These are phyloP conservation scores for Ogataea henricii DNA, from an alignment of 805 yeast species.

Conservation along the genomic window DNA sequence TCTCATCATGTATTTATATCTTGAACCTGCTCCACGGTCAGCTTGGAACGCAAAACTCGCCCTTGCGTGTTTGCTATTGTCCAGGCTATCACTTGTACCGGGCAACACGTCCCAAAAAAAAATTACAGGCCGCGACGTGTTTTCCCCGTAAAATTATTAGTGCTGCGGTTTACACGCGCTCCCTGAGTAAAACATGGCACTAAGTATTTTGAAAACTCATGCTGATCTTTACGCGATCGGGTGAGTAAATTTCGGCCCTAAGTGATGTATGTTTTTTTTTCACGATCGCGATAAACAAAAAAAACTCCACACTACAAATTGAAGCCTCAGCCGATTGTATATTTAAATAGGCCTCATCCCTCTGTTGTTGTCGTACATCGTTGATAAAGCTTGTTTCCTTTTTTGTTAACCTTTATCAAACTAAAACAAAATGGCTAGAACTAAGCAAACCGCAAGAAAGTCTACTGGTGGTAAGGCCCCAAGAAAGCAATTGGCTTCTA, in stretches of 20 bases:
- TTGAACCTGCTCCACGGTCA: not conserved
- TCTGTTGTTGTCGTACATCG: not conserved
- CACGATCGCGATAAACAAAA: conserved; percentile 11
- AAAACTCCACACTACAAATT: conserved; percentile 1
- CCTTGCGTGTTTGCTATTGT: conserved; percentile 3
- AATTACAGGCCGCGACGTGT: conserved; percentile 13
- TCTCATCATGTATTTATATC: conserved; percentile 18
- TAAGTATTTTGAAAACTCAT: not conserved
- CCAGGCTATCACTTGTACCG: not conserved
- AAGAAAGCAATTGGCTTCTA: conserved; percentile 90
- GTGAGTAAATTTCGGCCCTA: conserved; percentile 13
- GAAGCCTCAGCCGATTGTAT: not conserved
- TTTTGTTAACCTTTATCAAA: not conserved
- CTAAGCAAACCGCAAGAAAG: conserved; percentile 92
- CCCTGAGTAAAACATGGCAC: conserved; percentile 17
- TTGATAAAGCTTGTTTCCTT: not conserved
- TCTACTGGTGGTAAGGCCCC: conserved; percentile 96
- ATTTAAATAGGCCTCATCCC: conserved; percentile 1
- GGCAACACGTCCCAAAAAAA: conserved; percentile 6
- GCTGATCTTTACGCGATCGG: conserved; percentile 13
- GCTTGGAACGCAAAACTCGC: conserved; percentile 3
- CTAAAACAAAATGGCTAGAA: conserved; percentile 72
- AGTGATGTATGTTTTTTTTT: conserved; percentile 1
- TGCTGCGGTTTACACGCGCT: conserved; percentile 17
- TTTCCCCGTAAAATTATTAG: conserved; percentile 11